Conservation (phyloP, 2,329 filamentous ascomycete species). For the Delphinella strobiligena region DNA sequence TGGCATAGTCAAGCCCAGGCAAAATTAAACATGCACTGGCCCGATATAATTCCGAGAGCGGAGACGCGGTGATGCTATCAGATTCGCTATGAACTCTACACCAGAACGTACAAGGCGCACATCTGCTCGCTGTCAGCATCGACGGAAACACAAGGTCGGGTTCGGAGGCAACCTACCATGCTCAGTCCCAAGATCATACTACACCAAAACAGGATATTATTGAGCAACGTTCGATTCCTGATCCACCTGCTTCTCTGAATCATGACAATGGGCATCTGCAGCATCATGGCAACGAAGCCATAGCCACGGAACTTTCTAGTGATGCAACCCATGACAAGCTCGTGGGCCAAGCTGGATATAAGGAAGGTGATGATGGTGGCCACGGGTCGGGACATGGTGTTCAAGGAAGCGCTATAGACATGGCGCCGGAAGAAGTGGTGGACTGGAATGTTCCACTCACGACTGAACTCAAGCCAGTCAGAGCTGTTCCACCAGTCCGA, state of each 20-base stretch:
- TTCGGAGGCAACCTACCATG: constrained; percentile 16
- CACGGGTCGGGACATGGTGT: constrained; percentile 60
- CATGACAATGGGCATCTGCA: constrained; percentile 90
- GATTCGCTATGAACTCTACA: constrained; percentile 22
- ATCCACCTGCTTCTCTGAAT: constrained; percentile 73
- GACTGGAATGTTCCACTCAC: constrained; percentile 96
- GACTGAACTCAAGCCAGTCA: constrained; percentile 82
- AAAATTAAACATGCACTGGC: too few relatives aligned
- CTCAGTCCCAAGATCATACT: constrained; percentile 25
- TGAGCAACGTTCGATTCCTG: constrained; percentile 61
- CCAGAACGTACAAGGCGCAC: constrained; percentile 48
- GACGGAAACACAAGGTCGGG: constrained; percentile 4
- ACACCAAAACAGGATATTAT: constrained; percentile 32
- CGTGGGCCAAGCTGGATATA: constrained; percentile 78
- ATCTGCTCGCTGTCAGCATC: too few relatives aligned
- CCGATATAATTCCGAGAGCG: too few relatives aligned
- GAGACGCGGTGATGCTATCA: too few relatives aligned
- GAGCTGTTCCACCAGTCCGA: constrained; percentile 60
- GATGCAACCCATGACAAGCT: constrained; percentile 95
- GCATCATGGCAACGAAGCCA: constrained; percentile 89
- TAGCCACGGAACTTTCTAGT: constrained; percentile 94
- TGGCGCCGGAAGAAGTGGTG: constrained; percentile 91
- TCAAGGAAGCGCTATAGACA: constrained; percentile 75
- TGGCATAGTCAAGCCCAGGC: constrained; percentile 74
- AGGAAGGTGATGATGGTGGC: constrained; percentile 88